Evolutionary conservation across 129 eudicot species (phyloP).

Genomic region (Calendula officinalis): DNA sequence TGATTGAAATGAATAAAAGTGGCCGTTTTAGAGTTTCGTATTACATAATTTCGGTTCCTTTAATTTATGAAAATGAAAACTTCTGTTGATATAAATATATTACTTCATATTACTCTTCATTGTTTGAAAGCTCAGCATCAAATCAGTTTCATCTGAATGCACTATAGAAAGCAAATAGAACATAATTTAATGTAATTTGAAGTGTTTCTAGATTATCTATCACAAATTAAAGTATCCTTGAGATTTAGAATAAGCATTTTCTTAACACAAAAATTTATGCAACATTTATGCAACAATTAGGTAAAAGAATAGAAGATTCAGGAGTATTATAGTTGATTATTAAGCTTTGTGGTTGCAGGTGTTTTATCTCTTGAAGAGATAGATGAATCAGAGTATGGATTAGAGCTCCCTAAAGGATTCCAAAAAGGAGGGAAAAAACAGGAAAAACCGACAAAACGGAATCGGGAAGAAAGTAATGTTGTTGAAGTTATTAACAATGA

Average conservation of each 20-base stretch:
- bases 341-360: conserved; percentile 47
- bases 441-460: conserved; percentile 45
- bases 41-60: conserved; percentile 2
- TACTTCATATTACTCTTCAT: not conserved
- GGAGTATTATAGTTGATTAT: conserved; percentile 2
- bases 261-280: conserved; percentile 7
- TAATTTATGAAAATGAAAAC: not conserved
- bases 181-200: not conserved
- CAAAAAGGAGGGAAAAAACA: conserved; percentile 23
- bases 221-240: conserved; percentile 2
- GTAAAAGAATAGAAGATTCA: not conserved
- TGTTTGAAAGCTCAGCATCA: not conserved
- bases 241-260: not conserved
- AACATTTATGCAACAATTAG: not conserved
- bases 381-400: conserved; percentile 78
- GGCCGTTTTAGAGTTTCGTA: not conserved
- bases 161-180: not conserved
- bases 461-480: conserved; percentile 28
- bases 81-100: conserved; percentile 7
- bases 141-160: not conserved
- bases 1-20: not conserved
- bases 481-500: conserved; percentile 34
- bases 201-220: not conserved
- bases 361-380: conserved; percentile 94
- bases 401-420: conserved; percentile 47